Evolutionary conservation across 768 basidiomycete genomes (phyloP).

Genomic region (Tricholoma saponaceum): DNA sequence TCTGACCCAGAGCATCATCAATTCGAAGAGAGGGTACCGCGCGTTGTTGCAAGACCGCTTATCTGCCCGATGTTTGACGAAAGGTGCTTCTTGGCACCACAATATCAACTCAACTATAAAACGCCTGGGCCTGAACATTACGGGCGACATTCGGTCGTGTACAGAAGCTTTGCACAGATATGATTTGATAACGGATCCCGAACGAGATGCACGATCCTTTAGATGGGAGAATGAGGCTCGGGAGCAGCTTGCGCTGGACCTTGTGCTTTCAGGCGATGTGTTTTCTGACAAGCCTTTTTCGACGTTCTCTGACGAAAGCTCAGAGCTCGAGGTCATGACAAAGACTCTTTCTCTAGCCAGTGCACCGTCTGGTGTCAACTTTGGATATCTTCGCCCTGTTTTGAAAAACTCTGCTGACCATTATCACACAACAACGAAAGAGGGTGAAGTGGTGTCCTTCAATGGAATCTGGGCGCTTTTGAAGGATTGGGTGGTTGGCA

Average conservation of each 20-base stretch:
- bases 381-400: conserved; percentile 59
- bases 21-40: conserved; percentile 48
- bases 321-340: conserved; percentile 52
- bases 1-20: conserved; percentile 48
- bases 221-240: conserved; percentile 51
- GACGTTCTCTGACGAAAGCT: conserved; percentile 19
- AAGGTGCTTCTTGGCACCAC: conserved; percentile 49
- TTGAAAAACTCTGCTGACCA: conserved; percentile 19
- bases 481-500: conserved; percentile 62
- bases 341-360: conserved; percentile 53
- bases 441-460: conserved; percentile 28
- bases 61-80: conserved; percentile 30
- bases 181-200: conserved; percentile 35
- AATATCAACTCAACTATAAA: conserved; percentile 44
- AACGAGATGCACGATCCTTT: conserved; percentile 34
- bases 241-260: conserved; percentile 60
- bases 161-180: conserved; percentile 38
- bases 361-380: conserved; percentile 54
- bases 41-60: conserved; percentile 48
- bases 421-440: conserved; percentile 17
- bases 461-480: conserved; percentile 60
- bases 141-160: conserved; percentile 28
- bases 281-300: conserved; percentile 45
- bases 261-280: conserved; percentile 54
- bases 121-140: conserved; percentile 35